These are phyloP conservation scores for Magnusiomyces fungicola DNA, from an alignment of 1,139 yeast genomes.

Conservation along the genomic window DNA sequence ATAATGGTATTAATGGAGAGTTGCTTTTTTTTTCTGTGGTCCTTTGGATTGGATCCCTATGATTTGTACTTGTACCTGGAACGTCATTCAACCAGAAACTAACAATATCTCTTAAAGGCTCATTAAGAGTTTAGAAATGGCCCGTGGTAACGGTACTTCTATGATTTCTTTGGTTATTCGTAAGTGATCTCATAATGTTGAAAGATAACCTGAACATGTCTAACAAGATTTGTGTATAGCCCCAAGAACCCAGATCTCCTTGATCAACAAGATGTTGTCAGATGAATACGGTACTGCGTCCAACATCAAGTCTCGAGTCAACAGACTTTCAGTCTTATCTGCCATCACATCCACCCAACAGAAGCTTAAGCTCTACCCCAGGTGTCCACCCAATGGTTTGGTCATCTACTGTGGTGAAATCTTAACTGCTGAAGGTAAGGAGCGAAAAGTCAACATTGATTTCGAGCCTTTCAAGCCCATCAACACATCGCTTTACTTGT, in stretches of 20 bases:
- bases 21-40: not conserved
- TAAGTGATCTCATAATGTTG: slow-evolving; percentile 1
- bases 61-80: too few species aligned
- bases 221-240: slow-evolving; percentile 42
- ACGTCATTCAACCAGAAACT: too few species aligned
- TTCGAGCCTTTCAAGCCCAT: slow-evolving; percentile 98
- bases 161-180: slow-evolving; percentile 89
- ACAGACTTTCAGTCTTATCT: slow-evolving; percentile 86
- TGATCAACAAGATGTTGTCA: slow-evolving; percentile 83
- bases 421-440: slow-evolving; percentile 93
- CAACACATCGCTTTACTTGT: slow-evolving; percentile 87
- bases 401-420: slow-evolving; percentile 98
- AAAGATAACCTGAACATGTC: not conserved
- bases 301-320: slow-evolving; percentile 93
- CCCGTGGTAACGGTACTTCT: slow-evolving; percentile 97
- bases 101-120: too few species aligned
- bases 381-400: slow-evolving; percentile 88
- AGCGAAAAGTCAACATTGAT: slow-evolving; percentile 88
- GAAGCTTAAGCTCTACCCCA: slow-evolving; percentile 80
- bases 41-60: not conserved
- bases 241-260: slow-evolving; percentile 88
- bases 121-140: slow-evolving; percentile 51
- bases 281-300: slow-evolving; percentile 99
- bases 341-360: slow-evolving; percentile 98
- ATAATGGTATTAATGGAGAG: not conserved